phyloP scores from a whole-genome alignment of 495 filamentous ascomycete species.

The Neurospora africana region DNA sequence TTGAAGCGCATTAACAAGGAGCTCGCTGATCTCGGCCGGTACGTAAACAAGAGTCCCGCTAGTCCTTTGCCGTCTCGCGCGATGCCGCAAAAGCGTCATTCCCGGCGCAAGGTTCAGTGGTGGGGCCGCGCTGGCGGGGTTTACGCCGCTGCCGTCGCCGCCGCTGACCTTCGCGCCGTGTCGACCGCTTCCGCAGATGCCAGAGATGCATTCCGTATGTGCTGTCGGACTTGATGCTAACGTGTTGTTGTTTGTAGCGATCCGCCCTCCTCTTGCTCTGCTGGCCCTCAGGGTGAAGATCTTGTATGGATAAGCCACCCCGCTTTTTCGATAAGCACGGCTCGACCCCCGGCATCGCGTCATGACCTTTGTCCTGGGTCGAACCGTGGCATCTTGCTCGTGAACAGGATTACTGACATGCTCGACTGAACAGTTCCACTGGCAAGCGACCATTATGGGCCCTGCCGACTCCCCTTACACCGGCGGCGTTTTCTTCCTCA shows the following conservation, averaged over 20 bases:
- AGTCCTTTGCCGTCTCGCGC: constrained; percentile 6
- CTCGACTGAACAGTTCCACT: constrained; percentile 69
- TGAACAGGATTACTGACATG: constrained; percentile 20
- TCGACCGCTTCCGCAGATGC: neutral
- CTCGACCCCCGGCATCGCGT: neutral
- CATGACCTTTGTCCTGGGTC: constrained; percentile 1
- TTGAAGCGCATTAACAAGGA: constrained; percentile 99
- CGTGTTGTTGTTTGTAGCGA: constrained; percentile 50
- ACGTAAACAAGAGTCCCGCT: constrained; percentile 30
- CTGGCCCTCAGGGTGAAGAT: constrained; percentile 92
- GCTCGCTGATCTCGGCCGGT: constrained; percentile 98
- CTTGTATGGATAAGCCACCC: constrained; percentile 56
- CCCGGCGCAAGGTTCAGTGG: constrained; percentile 8
- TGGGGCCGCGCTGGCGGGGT: constrained; percentile 18
- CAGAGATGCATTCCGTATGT: neutral
- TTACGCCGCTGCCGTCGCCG: neutral
- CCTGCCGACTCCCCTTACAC: constrained; percentile 96
- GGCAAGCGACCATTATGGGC: constrained; percentile 99
- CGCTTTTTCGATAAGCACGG: constrained; percentile 7
- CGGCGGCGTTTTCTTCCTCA: constrained; percentile 94
- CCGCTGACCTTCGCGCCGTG: neutral
- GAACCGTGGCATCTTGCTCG: neutral
- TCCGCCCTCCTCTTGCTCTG: constrained; percentile 96
- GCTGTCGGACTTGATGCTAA: constrained; percentile 27
- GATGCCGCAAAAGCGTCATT: constrained; percentile 10